phyloP scores from a whole-genome alignment of 139 green algal genomes.

The Chlorella vulgaris region DNA sequence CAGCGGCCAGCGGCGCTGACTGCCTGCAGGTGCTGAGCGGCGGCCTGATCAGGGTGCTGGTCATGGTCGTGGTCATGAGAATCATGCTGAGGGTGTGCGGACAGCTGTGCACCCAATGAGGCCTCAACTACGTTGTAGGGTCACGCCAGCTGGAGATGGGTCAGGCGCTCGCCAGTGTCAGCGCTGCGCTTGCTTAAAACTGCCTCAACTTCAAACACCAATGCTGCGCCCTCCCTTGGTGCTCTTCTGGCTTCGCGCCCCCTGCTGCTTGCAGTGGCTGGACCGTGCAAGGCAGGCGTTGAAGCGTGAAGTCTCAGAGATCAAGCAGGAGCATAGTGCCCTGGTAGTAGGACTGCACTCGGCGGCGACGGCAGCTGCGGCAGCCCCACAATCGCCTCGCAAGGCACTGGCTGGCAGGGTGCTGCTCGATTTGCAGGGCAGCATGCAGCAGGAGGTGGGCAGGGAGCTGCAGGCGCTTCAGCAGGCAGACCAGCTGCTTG shows the following conservation, averaged over 20 bases:
- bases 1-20: background rate
- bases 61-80: too few species aligned
- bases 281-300: constrained; percentile 17
- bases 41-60: too few species aligned
- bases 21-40: constrained; percentile 33
- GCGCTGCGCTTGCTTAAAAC: too few species aligned
- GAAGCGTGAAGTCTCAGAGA: constrained; percentile 1
- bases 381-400: background rate
- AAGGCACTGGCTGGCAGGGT: background rate
- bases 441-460: constrained; percentile 30
- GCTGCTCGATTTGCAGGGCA: background rate
- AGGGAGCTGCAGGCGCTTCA: constrained; percentile 41
- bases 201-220: too few species aligned
- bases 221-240: too few species aligned
- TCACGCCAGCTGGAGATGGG: too few species aligned
- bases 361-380: background rate
- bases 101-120: too few species aligned
- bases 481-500: constrained; percentile 36
- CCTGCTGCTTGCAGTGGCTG: too few species aligned
- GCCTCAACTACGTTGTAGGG: too few species aligned
- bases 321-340: constrained; percentile 16
- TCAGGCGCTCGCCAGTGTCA: too few species aligned
- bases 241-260: too few species aligned
- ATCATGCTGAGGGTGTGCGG: too few species aligned
- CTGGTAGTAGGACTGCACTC: constrained; percentile 12